Conservation (phyloP, 148 eudicot species). For the Vaccinium corymbosum region DNA sequence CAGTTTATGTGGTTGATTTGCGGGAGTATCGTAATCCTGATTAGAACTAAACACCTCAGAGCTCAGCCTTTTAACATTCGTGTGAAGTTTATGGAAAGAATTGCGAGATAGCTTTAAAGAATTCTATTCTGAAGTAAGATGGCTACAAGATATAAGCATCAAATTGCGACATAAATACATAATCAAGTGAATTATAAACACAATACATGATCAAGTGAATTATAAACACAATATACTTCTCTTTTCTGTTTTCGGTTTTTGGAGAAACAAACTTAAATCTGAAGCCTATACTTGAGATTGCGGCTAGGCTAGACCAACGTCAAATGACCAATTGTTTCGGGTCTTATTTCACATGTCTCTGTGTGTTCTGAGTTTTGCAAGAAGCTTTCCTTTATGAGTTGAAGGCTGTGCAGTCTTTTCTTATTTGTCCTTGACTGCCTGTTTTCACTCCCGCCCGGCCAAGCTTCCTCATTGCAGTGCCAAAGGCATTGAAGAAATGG, state of each 20-base stretch:
- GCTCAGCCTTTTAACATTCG: too few relatives aligned
- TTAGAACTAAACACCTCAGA: not conserved
- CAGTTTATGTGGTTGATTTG: not conserved
- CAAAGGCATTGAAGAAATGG: slow-evolving; percentile 43
- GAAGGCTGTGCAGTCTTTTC: slow-evolving; percentile 62
- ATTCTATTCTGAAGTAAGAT: too few relatives aligned
- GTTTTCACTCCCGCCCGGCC: slow-evolving; percentile 65
- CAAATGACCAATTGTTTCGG: not conserved
- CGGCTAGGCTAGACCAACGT: not conserved
- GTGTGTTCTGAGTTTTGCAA: not conserved
- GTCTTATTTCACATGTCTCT: not conserved
- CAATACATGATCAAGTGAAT: not conserved
- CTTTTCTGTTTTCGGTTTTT: not conserved
- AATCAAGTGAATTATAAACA: not conserved
- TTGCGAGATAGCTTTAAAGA: too few relatives aligned
- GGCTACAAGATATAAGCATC: too few relatives aligned
- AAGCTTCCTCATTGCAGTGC: slow-evolving; percentile 54
- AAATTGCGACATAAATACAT: too few relatives aligned
- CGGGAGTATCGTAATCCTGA: not conserved
- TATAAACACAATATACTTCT: not conserved
- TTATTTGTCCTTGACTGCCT: slow-evolving; percentile 65
- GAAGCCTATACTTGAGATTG: not conserved
- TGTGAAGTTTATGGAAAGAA: too few relatives aligned
- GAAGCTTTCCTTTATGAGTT: slow-evolving; percentile 30
- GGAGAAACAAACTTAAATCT: not conserved